Evolutionary conservation across 2,329 filamentous ascomycete genomes (phyloP).

Genomic region (Colletotrichum liaoningense): DNA sequence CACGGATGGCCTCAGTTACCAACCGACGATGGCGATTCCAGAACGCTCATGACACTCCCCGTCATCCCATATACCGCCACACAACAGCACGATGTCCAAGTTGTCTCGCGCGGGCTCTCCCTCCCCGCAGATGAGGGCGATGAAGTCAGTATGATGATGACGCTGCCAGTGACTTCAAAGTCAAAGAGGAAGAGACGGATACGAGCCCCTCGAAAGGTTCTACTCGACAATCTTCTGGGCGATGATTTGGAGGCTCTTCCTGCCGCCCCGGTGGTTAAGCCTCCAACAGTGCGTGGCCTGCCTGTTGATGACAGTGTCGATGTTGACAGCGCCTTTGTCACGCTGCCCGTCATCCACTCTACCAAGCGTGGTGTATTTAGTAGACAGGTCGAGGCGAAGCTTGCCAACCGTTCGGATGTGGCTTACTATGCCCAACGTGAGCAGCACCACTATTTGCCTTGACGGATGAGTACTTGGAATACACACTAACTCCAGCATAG

Average conservation of each 20-base stretch:
- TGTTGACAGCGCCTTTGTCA: slow-evolving; percentile 38
- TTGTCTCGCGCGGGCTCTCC: slow-evolving; percentile 20
- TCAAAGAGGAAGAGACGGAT: slow-evolving; percentile 17
- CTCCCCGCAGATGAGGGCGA: slow-evolving; percentile 24
- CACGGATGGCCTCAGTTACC: slow-evolving; percentile 37
- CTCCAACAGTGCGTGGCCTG: slow-evolving; percentile 18
- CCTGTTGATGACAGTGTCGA: slow-evolving; percentile 27
- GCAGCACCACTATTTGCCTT: slow-evolving; percentile 7
- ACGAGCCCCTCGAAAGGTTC: slow-evolving; percentile 6
- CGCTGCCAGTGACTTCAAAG: slow-evolving; percentile 19
- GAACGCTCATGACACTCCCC: slow-evolving; percentile 24
- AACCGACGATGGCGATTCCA: slow-evolving; percentile 27
- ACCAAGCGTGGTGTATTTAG: slow-evolving; percentile 48
- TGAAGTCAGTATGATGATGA: slow-evolving; percentile 21
- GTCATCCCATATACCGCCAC: slow-evolving; percentile 33
- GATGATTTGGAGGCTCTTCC: slow-evolving; percentile 16
- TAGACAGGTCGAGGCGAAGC: slow-evolving; percentile 55
- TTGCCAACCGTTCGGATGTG: slow-evolving; percentile 64
- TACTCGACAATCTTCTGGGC: slow-evolving; percentile 12
- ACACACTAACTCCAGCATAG: background rate
- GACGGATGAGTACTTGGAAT: background rate
- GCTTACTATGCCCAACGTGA: slow-evolving; percentile 64
- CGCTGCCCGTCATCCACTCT: slow-evolving; percentile 45
- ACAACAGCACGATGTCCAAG: background rate
- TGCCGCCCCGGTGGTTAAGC: background rate